phyloP scores from a whole-genome alignment of 192 early-diverging fungal genomes.

The Borealophlyctis nickersoniae region DNA sequence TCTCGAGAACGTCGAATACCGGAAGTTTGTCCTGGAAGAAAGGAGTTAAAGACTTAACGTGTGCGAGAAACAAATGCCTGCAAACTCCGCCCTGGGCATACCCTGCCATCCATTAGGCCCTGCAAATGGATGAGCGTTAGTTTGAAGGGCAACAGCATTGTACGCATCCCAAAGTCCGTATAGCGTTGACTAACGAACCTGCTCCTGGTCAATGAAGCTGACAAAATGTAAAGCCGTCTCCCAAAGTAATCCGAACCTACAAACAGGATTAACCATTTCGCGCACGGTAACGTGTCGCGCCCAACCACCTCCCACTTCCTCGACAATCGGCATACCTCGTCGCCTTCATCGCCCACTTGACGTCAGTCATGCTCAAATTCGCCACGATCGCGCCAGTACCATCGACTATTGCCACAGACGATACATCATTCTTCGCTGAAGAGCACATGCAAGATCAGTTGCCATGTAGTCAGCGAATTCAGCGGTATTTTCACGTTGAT shows the following conservation, averaged over 20 bases:
- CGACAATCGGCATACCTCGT: slow-evolving; percentile 10
- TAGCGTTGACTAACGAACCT: too few relatives aligned
- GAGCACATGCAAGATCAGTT: not conserved
- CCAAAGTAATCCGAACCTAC: slow-evolving; percentile 40
- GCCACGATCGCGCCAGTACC: slow-evolving; percentile 54
- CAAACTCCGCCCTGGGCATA: slow-evolving; percentile 11
- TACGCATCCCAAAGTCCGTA: too few relatives aligned
- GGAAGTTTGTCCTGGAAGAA: slow-evolving; percentile 59
- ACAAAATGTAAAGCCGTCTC: slow-evolving; percentile 65
- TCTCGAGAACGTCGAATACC: slow-evolving; percentile 71
- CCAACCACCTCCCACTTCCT: not conserved
- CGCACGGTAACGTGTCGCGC: not conserved
- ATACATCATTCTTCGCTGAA: slow-evolving; percentile 55
- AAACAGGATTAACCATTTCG: too few relatives aligned
- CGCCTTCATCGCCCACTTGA: slow-evolving; percentile 50
- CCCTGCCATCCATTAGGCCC: slow-evolving; percentile 66
- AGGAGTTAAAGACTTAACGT: slow-evolving; percentile 1
- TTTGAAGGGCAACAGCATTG: too few relatives aligned
- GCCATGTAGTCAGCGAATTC: too few relatives aligned
- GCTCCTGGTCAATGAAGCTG: slow-evolving; percentile 48
- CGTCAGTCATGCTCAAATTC: slow-evolving; percentile 68
- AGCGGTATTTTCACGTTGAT: slow-evolving; percentile 41
- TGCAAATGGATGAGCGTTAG: too few relatives aligned
- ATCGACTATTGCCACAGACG: slow-evolving; percentile 61
- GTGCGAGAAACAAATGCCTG: slow-evolving; percentile 5